Evolutionary conservation across 1,284 basidiomycete species (phyloP).

Genomic region (Cryptococcus maquisensis): DNA sequence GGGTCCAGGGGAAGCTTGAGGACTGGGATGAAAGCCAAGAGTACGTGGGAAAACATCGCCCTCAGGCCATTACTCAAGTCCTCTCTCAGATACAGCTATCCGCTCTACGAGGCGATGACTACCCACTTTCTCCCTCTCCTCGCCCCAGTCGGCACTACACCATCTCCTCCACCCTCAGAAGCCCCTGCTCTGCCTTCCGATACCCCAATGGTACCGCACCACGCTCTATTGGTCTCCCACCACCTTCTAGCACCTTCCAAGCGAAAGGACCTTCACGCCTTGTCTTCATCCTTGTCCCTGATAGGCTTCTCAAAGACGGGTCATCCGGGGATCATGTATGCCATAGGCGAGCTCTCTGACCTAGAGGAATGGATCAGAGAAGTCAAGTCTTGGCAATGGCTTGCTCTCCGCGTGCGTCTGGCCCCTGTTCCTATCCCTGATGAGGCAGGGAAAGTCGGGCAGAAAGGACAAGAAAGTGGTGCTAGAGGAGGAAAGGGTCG

Average conservation of each 20-base stretch:
- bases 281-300: constrained; percentile 58
- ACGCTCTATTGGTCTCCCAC: constrained; percentile 67
- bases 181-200: background rate
- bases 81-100: constrained; percentile 56
- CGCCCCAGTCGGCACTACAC: constrained; percentile 14
- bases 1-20: constrained; percentile 52
- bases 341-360: constrained; percentile 55
- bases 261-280: constrained; percentile 59
- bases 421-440: constrained; percentile 20
- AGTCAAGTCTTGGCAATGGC: constrained; percentile 72
- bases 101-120: constrained; percentile 59
- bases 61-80: constrained; percentile 27
- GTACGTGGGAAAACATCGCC: constrained; percentile 47
- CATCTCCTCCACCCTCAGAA: background rate
- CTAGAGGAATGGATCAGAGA: constrained; percentile 63
- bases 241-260: constrained; percentile 67
- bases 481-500: constrained; percentile 36
- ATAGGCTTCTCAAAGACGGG: constrained; percentile 68
- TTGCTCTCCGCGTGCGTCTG: constrained; percentile 63
- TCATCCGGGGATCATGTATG: constrained; percentile 69
- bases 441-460: constrained; percentile 29
- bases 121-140: constrained; percentile 59
- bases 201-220: constrained; percentile 44
- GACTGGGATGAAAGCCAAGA: constrained; percentile 51
- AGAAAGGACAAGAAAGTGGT: constrained; percentile 20